Percentiles rank a stretch among this genome's conserved stretches.
These are phyloP conservation scores for Vanderwaltozyma tropicalis DNA, from an alignment of 805 yeast species.

Conservation along the genomic window DNA sequence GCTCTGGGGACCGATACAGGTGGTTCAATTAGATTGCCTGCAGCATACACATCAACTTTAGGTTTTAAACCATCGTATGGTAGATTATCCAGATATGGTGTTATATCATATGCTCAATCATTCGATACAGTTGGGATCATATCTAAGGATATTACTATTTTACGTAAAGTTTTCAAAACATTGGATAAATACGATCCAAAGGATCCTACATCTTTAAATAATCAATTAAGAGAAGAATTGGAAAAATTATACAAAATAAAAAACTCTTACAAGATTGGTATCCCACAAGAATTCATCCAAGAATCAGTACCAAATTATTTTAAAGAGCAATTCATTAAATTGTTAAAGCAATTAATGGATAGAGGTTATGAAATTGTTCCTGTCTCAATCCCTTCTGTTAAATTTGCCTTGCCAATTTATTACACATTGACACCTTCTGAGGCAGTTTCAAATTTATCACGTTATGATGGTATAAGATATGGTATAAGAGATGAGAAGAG, in stretches of 20 bases:
- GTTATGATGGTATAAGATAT: constrained; percentile 85
- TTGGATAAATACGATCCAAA: constrained; percentile 54
- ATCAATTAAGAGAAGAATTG: constrained; percentile 25
- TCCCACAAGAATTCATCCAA: constrained; percentile 58
- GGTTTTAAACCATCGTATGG: constrained; percentile 97
- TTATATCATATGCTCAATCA: constrained; percentile 85
- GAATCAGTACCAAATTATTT: constrained; percentile 42
- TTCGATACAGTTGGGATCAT: constrained; percentile 89
- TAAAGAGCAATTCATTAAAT: constrained; percentile 36
- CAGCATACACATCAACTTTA: constrained; percentile 68
- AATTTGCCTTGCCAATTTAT: constrained; percentile 63
- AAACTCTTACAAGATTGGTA: constrained; percentile 44
- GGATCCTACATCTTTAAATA: constrained; percentile 66
- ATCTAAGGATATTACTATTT: constrained; percentile 36
- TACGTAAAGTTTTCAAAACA: constrained; percentile 41
- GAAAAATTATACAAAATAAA: not conserved
- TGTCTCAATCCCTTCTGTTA: constrained; percentile 63
- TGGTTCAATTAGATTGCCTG: constrained; percentile 89
- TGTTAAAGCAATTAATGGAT: constrained; percentile 35
- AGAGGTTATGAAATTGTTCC: constrained; percentile 44
- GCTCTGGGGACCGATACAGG: constrained; percentile 96
- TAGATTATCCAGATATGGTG: constrained; percentile 83
- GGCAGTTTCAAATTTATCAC: constrained; percentile 82
- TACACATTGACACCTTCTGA: constrained; percentile 87
- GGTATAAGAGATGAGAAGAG: constrained; percentile 42